Conservation (phyloP, 139 green algal species). For the Micractinium sp. region DNA sequence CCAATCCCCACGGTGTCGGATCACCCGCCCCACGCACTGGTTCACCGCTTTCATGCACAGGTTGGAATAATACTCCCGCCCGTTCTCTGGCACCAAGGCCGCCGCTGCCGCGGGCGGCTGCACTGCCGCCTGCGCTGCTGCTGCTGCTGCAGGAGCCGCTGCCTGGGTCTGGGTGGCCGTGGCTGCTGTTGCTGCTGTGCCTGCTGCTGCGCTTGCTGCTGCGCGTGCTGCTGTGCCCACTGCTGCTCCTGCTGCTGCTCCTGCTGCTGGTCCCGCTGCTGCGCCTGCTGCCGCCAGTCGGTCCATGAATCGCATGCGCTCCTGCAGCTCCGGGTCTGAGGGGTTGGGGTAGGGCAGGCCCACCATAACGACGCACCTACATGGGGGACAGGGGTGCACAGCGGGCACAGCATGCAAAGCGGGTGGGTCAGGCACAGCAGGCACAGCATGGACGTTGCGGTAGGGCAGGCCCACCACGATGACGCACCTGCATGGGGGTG, state of each 20-base stretch:
- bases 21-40: slow-evolving; percentile 93
- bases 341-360: slow-evolving; percentile 96
- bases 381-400: not conserved
- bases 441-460: slow-evolving; percentile 70
- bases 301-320: slow-evolving; percentile 90
- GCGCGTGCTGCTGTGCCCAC: not conserved
- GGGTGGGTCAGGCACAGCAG: not conserved
- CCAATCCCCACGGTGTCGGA: slow-evolving; percentile 86
- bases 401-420: not conserved
- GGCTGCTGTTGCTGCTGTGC: not conserved
- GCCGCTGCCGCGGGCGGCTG: not conserved
- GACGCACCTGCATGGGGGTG: slow-evolving; percentile 83
- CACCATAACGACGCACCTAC: slow-evolving; percentile 92
- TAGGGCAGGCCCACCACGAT: slow-evolving; percentile 80
- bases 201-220: not conserved
- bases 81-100: not conserved
- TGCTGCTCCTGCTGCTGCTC: not conserved
- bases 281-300: not conserved
- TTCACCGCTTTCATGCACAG: slow-evolving; percentile 94
- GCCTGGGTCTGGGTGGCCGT: not conserved
- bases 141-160: not conserved
- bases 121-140: not conserved
- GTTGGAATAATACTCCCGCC: slow-evolving; percentile 87
- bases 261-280: not conserved
- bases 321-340: slow-evolving; percentile 88